Evolutionary conservation across 148 eudicot species (phyloP).

Genomic region (Vaccinium vitisidaea): DNA sequence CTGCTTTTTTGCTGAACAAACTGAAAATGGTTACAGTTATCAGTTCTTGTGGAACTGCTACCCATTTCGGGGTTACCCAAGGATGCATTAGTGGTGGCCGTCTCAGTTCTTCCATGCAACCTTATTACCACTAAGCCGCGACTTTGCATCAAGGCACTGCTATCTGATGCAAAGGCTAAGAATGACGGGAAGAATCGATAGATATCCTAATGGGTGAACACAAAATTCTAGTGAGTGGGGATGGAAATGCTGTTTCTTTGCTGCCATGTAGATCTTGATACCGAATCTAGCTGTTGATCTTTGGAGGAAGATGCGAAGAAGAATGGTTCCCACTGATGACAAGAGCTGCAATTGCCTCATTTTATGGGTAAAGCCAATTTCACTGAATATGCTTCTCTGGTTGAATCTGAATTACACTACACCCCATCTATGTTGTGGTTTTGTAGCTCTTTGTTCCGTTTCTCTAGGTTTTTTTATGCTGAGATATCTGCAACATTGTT

Average conservation of each 20-base stretch:
- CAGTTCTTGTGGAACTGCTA: conserved; percentile 60
- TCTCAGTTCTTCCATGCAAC: conserved; percentile 64
- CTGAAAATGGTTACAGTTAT: conserved; percentile 38
- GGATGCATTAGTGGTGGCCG: conserved; percentile 49
- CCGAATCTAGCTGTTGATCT: background rate
- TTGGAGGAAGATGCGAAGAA: background rate
- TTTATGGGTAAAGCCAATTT: background rate
- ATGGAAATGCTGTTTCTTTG: background rate
- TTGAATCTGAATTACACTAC: background rate
- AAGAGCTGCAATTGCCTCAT: background rate
- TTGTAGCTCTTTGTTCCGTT: conserved; percentile 4
- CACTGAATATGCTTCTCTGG: background rate
- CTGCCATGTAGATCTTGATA: background rate
- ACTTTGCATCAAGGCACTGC: conserved; percentile 55
- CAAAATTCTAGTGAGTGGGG: background rate
- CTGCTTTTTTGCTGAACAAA: conserved; percentile 13
- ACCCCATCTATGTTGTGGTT: no score
- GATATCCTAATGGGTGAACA: background rate
- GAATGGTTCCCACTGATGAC: background rate
- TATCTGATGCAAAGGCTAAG: conserved; percentile 41
- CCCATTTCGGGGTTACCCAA: conserved; percentile 60
- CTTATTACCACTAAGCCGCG: conserved; percentile 62
- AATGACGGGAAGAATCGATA: conserved; percentile 21
- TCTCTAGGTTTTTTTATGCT: background rate
- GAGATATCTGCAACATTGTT: background rate